Evolutionary conservation across 2,329 filamentous ascomycete species (phyloP).

Genomic region (Xylariomycetidae sp.): DNA sequence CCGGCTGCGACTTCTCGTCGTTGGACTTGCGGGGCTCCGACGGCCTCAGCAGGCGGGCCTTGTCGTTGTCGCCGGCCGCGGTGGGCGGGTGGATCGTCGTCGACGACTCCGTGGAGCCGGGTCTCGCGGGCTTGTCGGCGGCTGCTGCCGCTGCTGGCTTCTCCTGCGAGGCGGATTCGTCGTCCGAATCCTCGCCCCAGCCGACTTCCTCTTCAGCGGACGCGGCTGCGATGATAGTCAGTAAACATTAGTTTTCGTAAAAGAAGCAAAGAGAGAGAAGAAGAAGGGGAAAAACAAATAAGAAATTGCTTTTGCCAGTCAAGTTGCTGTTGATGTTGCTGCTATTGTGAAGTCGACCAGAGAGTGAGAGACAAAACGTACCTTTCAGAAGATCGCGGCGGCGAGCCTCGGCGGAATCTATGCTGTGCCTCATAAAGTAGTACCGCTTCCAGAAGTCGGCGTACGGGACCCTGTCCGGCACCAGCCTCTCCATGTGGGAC

Average conservation of each 20-base stretch:
- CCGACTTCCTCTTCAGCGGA: conserved; percentile 66
- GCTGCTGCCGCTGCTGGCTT: conserved; percentile 27
- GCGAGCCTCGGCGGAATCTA: conserved; percentile 88
- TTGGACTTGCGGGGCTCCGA: conserved; percentile 68
- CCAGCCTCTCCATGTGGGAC: conserved; percentile 87
- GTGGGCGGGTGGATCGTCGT: conserved; percentile 54
- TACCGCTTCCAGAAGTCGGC: conserved; percentile 89
- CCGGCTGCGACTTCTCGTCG: conserved; percentile 84
- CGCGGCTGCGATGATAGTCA: conserved; percentile 47
- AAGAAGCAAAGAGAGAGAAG: too few relatives aligned
- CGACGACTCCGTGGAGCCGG: conserved; percentile 50
- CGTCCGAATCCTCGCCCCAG: conserved; percentile 45
- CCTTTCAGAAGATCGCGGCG: conserved; percentile 88
- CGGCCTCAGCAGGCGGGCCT: conserved; percentile 54
- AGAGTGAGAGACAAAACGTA: conserved; percentile 47
- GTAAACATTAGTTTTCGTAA: too few relatives aligned
- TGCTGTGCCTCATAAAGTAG: conserved; percentile 88
- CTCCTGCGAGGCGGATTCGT: conserved; percentile 22
- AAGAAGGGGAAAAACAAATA: too few relatives aligned
- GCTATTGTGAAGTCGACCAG: neutral
- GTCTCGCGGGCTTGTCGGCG: conserved; percentile 33
- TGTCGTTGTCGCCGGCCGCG: too few relatives aligned
- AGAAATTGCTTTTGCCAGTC: too few relatives aligned
- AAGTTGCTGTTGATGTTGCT: too few relatives aligned
- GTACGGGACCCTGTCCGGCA: conserved; percentile 91